Evolutionary conservation across 495 filamentous ascomycete species (phyloP).

Genomic region (Aspergillus diversus): DNA sequence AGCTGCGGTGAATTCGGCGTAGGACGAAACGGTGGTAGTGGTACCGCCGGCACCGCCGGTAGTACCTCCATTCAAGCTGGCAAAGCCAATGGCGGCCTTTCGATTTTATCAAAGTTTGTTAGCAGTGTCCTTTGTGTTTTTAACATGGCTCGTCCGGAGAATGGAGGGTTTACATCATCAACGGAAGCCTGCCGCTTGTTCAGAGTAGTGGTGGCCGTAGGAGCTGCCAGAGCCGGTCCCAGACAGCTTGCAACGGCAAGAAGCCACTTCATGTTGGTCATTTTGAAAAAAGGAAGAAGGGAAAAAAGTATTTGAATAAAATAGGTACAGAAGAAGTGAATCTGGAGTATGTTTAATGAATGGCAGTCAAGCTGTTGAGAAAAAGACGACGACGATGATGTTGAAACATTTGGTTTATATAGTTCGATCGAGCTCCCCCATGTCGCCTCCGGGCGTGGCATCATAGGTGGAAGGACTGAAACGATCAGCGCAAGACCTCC

Average conservation of each 20-base stretch:
- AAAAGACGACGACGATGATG: background rate
- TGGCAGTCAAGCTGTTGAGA: constrained; percentile 22
- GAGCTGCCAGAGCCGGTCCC: constrained; percentile 34
- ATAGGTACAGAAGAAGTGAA: constrained; percentile 15
- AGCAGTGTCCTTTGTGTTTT: too few species aligned
- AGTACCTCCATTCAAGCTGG: constrained; percentile 55
- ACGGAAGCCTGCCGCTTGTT: constrained; percentile 33
- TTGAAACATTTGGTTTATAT: constrained; percentile 18
- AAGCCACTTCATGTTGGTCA: constrained; percentile 35
- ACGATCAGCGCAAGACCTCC: constrained; percentile 15
- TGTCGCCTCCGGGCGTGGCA: background rate
- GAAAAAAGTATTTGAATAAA: constrained; percentile 8
- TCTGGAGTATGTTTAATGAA: constrained; percentile 12
- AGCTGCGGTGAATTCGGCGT: constrained; percentile 55
- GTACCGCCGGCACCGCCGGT: constrained; percentile 63
- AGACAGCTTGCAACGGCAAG: constrained; percentile 34
- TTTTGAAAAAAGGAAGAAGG: constrained; percentile 15
- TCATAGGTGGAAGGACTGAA: constrained; percentile 20
- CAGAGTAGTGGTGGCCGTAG: constrained; percentile 27
- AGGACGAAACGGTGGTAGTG: constrained; percentile 61
- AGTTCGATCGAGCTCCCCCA: constrained; percentile 4
- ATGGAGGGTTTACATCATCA: constrained; percentile 30
- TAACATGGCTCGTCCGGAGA: background rate
- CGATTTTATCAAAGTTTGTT: too few species aligned
- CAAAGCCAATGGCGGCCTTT: constrained; percentile 41